Conservation (phyloP, 2,329 filamentous ascomycete genomes). For the Aspergillus tanneri region DNA sequence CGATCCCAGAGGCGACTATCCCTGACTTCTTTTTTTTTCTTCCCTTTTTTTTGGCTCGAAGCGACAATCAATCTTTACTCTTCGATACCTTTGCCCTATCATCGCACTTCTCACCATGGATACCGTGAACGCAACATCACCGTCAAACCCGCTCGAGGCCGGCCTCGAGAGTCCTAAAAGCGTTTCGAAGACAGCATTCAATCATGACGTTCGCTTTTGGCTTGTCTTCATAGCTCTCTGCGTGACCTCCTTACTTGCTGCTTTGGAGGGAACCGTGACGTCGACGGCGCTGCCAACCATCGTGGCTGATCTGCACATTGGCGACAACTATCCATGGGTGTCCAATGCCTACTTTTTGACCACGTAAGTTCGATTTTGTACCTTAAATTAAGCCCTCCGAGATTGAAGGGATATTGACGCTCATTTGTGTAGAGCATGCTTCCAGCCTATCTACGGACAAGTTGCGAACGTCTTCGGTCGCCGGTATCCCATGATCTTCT, state of each 20-base stretch:
- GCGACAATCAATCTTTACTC: no score
- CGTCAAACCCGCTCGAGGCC: no score
- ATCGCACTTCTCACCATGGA: no score
- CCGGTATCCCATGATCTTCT: constrained; percentile 39
- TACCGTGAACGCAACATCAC: neutral
- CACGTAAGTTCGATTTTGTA: neutral
- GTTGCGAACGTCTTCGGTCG: constrained; percentile 54
- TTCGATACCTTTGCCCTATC: no score
- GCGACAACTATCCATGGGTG: constrained; percentile 36
- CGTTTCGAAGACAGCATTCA: neutral
- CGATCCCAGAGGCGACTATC: no score
- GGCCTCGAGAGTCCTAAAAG: no score
- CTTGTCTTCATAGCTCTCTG: constrained; percentile 8
- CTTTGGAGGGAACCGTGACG: constrained; percentile 40
- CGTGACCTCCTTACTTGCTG: constrained; percentile 29
- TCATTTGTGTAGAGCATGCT: constrained; percentile 9
- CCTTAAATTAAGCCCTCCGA: no score
- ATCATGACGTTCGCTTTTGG: neutral
- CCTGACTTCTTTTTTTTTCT: no score
- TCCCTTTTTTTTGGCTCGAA: no score
- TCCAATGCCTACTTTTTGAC: constrained; percentile 14
- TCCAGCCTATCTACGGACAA: constrained; percentile 54
- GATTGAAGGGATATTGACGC: no score
- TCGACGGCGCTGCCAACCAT: constrained; percentile 45
- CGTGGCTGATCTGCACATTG: constrained; percentile 26